A percentile compares a stretch with the other conserved stretches of the same genome.
Evolutionary conservation across 129 eudicot species (phyloP).

Genomic region (Chrysanthemum lavandulifolium): DNA sequence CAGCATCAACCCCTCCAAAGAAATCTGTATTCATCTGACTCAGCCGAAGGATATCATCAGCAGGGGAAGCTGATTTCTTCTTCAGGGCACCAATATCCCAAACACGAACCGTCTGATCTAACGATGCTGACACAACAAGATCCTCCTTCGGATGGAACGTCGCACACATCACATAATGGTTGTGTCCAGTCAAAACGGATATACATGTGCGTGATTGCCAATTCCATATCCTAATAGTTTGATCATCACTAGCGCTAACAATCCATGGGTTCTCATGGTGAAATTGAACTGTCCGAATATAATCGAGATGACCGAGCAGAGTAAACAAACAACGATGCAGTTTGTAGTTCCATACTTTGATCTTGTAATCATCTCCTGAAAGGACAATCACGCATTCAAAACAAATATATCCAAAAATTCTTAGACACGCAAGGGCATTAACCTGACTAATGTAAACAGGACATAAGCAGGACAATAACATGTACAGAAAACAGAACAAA

Average conservation of each 20-base stretch:
- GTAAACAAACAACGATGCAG: constrained; percentile 84
- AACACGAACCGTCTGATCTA: constrained; percentile 89
- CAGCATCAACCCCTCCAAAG: constrained; percentile 89
- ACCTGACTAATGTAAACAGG: not conserved
- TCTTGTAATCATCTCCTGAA: constrained; percentile 90
- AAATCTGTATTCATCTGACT: constrained; percentile 82
- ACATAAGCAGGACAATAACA: not conserved
- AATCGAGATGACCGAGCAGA: constrained; percentile 84
- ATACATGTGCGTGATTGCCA: constrained; percentile 92
- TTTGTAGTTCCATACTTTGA: constrained; percentile 88
- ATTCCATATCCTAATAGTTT: constrained; percentile 85
- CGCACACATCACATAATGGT: constrained; percentile 93
- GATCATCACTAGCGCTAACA: constrained; percentile 93
- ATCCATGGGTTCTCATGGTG: constrained; percentile 92
- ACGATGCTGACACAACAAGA: constrained; percentile 79
- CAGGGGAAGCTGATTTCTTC: constrained; percentile 82
- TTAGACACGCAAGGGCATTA: not conserved
- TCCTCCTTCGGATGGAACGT: constrained; percentile 82
- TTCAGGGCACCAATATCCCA: constrained; percentile 87
- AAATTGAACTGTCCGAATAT: constrained; percentile 79
- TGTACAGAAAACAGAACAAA: not conserved
- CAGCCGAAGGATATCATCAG: constrained; percentile 74
- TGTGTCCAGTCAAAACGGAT: constrained; percentile 84
- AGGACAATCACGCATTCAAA: constrained; percentile 17
- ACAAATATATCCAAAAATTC: constrained; percentile 9